Evolutionary conservation across 306 rosid genomes (phyloP).

Genomic region (Rosa chinensis): DNA sequence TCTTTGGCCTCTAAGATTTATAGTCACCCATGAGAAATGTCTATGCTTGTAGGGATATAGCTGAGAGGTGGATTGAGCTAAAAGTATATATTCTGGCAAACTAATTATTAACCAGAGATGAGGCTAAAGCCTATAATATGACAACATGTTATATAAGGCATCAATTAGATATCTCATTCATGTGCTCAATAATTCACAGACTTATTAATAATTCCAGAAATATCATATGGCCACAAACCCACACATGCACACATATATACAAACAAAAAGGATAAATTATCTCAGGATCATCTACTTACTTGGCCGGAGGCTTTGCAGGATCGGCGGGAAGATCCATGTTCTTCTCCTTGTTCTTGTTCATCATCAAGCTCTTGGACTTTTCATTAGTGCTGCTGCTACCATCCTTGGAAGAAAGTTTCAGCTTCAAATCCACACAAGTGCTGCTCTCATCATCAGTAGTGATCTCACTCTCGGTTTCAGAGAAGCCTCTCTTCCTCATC

Average conservation of each 20-base stretch:
- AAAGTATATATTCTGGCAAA: background rate
- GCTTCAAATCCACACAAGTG: conserved; percentile 44
- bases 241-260: background rate
- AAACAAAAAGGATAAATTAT: background rate
- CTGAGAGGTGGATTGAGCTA: background rate
- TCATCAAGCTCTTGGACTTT: conserved; percentile 32
- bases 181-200: conserved; percentile 4
- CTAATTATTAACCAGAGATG: background rate
- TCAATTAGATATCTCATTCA: conserved; percentile 9
- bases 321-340: conserved; percentile 46
- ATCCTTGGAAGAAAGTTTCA: conserved; percentile 42
- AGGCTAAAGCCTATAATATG: conserved; percentile 6
- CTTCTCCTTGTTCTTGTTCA: conserved; percentile 41
- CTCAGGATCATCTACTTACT: conserved; percentile 42
- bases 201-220: background rate
- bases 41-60: background rate
- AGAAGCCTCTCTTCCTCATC: conserved; percentile 44
- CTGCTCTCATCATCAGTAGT: background rate
- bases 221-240: background rate
- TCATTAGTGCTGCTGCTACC: background rate
- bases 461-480: conserved; percentile 33
- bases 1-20: background rate
- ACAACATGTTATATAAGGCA: background rate
- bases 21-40: background rate
- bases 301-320: conserved; percentile 78